Base-by-base conservation (phyloP, 495 filamentous ascomycete genomes). In the Aspergillus leporis region DNA sequence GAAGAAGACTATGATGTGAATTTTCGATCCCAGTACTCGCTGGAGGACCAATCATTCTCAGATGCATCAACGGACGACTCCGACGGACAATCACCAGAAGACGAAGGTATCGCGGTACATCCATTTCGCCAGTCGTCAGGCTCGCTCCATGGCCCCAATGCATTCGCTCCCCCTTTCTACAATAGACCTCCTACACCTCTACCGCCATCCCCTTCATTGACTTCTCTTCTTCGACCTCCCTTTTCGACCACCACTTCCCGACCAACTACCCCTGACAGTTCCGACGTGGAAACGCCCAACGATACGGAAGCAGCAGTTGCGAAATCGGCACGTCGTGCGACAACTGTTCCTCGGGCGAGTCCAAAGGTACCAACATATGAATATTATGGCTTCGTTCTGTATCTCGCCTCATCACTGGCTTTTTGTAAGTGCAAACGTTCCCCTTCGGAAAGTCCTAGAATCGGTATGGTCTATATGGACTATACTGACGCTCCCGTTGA, bases 331-430 rank as follows among this genome's bases (percentile, higher is more conserved):
- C 81, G 83, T 23, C 79, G 78, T 25, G 83, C 88, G 36, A 86
- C 86, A 45, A 89, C 89, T 0, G 85, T 97, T 14, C 91, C 94
- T 1, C 87, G 92, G 36, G 94, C 92, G 16, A 88, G 87, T 45
- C 94, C 94, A 0, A 93, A 92, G 64, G 92, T 98, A 1, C 94
- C 94, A 9, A 98, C 94, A 0, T 98, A 98, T 72, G 94, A 98
- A 69, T 98, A 98, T 82, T 98, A 98, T 70, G 94, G 94, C 61
- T 98, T 98, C 75, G 93, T 94, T 51, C 82, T 98, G 25, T 98
- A 98, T 71, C 81, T 98, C 25, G 88, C 90, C 65, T 90, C 87
- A 36, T 88, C 83, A 14, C 75, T 92, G 38, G 85, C 83, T 1
- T 98, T 97, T 69, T 71, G 81, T 83, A 64, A 65, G 79, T 71